Evolutionary conservation across 768 basidiomycete species (phyloP), one percentile per base, ranked within the genome.

Genomic region (Russula virescens): DNA sequence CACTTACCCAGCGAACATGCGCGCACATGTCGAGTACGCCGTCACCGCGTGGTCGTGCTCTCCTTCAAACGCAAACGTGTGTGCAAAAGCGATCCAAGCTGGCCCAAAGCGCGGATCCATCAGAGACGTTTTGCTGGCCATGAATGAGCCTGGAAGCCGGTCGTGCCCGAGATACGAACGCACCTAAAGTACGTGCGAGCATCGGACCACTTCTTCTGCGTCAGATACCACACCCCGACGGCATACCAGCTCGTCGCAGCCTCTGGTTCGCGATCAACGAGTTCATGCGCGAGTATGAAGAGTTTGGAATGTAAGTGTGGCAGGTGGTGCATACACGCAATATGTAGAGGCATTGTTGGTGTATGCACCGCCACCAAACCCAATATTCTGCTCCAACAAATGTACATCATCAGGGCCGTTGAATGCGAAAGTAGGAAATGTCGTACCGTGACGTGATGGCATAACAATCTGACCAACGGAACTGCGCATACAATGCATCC

Each of bases 41-140:
- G 94, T 98, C 49, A 98, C 92, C 3, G 97, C 96, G 70, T 98
- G 95, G 68, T 98, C 96, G 76, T 98, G 97, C 73, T 99, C 97
- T 18, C 95, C 95, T 73, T 99, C 97, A 67, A 91, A 78, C 2
- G 96, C 93, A 76, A 97, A 99, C 0, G 94, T 94, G 73, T 99
- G 97, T 11, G 91, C 97, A 72, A 98, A 99, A 2, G 94, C 92
- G 55, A 98, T 84, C 97, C 97, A 99, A 0, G 96, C 93, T 11
- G 97, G 94, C 0, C 86, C 93, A 73, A 97, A 97, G 5, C 96
- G 83, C 21, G 95, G 91, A 71, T 99, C 96, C 87, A 98, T 94
- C 16, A 99, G 75, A 3, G 92, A 94, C 0, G 95, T 92, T 82
- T 99, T 99, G 70, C 95, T 96, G 63, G 19, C 11, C 46, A 34